A percentile compares a stretch with the other conserved stretches of the same genome.
phyloP scores from a whole-genome alignment of 1,284 basidiomycete genomes.

The Marasmius tenuissimus region DNA sequence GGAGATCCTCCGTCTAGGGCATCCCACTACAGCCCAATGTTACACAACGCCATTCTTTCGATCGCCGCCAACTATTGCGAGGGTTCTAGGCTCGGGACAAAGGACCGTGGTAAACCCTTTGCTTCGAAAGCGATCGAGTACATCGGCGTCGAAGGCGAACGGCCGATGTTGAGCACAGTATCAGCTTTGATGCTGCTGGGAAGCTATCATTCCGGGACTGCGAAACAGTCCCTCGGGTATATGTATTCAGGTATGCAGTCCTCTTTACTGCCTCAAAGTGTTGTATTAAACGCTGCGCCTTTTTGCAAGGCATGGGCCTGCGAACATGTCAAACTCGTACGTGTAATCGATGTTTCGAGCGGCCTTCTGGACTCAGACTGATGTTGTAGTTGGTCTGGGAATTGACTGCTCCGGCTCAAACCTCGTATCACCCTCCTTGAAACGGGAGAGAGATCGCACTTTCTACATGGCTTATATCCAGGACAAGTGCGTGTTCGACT shows the following conservation, averaged over 20 bases:
- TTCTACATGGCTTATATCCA: not conserved
- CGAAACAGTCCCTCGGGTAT: constrained; percentile 58
- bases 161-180: constrained; percentile 59
- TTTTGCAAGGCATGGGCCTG: constrained; percentile 36
- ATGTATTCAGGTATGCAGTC: constrained; percentile 51
- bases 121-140: constrained; percentile 53
- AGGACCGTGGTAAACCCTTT: constrained; percentile 46
- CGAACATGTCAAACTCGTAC: constrained; percentile 26
- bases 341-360: constrained; percentile 9
- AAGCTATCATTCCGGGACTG: constrained; percentile 56
- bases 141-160: constrained; percentile 56
- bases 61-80: constrained; percentile 61
- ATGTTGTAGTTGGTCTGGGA: constrained; percentile 48
- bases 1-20: constrained; percentile 44
- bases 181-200: constrained; percentile 58
- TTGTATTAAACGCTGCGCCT: constrained; percentile 29
- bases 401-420: constrained; percentile 49
- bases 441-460: not conserved
- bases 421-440: not conserved
- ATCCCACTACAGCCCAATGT: constrained; percentile 67
- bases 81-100: constrained; percentile 47
- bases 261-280: constrained; percentile 53
- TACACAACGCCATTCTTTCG: constrained; percentile 67
- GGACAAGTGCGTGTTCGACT: not conserved
- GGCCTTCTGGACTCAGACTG: not conserved